These are phyloP conservation scores for Papiliotrema terrestris DNA, from an alignment of 1,284 basidiomycete genomes.

Conservation along the genomic window DNA sequence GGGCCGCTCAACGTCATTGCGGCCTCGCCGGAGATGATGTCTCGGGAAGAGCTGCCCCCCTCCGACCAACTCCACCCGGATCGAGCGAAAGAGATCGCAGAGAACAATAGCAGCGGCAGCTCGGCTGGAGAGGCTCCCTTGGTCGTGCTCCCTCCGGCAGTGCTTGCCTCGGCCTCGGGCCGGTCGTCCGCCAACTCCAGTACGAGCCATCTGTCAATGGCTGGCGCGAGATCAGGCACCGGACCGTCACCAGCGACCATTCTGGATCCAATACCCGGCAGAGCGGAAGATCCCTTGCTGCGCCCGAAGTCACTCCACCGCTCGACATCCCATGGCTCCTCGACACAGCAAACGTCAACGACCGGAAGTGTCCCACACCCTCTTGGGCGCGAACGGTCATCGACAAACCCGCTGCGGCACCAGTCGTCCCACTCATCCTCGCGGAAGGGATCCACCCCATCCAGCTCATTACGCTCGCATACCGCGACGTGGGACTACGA, in stretches of 20 bases:
- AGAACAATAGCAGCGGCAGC: not conserved
- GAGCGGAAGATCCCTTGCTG: not conserved
- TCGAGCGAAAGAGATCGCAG: not conserved
- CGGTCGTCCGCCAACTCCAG: conserved; percentile 3
- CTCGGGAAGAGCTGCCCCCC: not conserved
- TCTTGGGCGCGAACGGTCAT: too few species aligned
- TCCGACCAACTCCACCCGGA: not conserved
- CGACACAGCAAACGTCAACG: not conserved
- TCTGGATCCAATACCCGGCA: conserved; percentile 7
- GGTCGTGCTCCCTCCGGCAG: conserved; percentile 1
- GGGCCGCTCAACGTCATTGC: not conserved
- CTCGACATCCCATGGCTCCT: not conserved
- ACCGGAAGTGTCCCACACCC: not conserved
- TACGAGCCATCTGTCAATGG: conserved; percentile 1
- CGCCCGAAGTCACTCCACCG: not conserved
- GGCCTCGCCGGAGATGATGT: not conserved
- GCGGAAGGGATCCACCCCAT: conserved; percentile 37
- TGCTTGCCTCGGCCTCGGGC: not conserved
- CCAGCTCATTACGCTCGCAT: conserved; percentile 26
- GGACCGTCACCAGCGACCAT: conserved; percentile 13
- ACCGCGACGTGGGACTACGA: conserved; percentile 41
- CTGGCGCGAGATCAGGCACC: conserved; percentile 4
- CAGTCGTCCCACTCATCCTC: not conserved
- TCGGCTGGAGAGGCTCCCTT: not conserved
- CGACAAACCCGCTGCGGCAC: not conserved